Evolutionary conservation across 2,329 filamentous ascomycete genomes (phyloP), one percentile per base, ranked within the genome.

Genomic region (Fusarium cicatricum): DNA sequence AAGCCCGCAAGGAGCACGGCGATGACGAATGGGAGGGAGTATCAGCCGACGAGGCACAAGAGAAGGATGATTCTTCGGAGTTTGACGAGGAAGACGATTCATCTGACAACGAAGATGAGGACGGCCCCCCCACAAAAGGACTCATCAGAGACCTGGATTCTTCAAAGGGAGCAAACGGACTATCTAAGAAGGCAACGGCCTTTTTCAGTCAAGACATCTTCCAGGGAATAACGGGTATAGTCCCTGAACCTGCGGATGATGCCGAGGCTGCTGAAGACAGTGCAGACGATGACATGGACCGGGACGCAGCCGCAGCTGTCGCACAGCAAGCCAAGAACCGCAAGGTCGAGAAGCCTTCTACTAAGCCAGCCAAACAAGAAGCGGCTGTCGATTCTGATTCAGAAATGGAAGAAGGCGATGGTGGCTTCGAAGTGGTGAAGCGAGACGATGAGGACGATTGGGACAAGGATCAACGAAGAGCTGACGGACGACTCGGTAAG

Each of bases 121-220:
- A 65, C 2, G 55, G 52, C 4, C 19, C 56, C 4, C 52, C 65
- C n/a, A 38, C 58, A 14, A 65, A 64, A 26, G 67, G 71, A 12
- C 65, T 79, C 1, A 52, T 79, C 32, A 72, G 71, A 4, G 74
- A 78, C 42, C 64, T 79, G 11, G 74, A 78, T 45, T 62, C 66
- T 9, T 65, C 65, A 5, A 45, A 61, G 11, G 65, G 54, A 10
- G 52, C 52, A 2, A 60, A 58, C 2, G 65, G 65, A 11, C 39
- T 68, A 8, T 68, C 65, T 2, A 69, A 68, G 48, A 86, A 92
- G 60, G 95, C 95, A 9, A 85, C 89, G 10, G 84, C 89, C 57
- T 99, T 99, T 78, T 99, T 99, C 74, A 90, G 90, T 67, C 94
- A 97, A 72, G 93, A 97, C 64, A 89, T 99, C 34, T 99, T 99